Conservation (phyloP, 345 rosid genomes). For the Syzygium grande region DNA sequence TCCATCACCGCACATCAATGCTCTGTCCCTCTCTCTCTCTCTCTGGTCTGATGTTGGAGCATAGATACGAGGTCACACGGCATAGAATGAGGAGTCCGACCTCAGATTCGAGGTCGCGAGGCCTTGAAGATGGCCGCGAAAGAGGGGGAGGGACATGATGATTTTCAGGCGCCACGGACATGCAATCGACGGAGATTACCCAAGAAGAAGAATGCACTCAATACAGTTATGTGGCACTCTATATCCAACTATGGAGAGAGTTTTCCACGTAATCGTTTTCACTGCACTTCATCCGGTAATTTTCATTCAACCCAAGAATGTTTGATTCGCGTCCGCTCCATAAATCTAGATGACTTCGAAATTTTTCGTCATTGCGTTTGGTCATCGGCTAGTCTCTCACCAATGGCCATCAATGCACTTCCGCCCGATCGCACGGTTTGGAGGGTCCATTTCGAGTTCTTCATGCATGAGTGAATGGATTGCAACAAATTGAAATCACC, state of each 20-base stretch:
- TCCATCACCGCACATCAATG: background rate
- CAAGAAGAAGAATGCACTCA: background rate
- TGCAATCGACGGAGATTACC: background rate
- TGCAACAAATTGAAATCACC: background rate
- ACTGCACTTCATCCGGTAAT: background rate
- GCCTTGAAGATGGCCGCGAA: background rate
- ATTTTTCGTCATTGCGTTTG: background rate
- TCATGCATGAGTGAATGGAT: background rate
- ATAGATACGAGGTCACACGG: background rate
- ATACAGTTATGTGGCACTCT: background rate
- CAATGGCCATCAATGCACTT: background rate
- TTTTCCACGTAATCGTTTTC: background rate
- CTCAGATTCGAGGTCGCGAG: background rate
- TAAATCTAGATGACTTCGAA: background rate
- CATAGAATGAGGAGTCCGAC: background rate
- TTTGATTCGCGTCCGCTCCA: background rate
- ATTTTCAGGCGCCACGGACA: background rate
- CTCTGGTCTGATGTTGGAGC: background rate
- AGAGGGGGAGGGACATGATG: background rate
- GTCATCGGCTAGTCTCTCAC: background rate
- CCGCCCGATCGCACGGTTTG: background rate
- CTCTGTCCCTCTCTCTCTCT: background rate
- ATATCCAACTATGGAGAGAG: background rate
- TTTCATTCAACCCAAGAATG: background rate
- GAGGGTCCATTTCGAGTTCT: background rate